Evolutionary conservation across 2,329 filamentous ascomycete genomes (phyloP), one percentile per base, ranked within the genome.

Genomic region (Pyrenophora teres): DNA sequence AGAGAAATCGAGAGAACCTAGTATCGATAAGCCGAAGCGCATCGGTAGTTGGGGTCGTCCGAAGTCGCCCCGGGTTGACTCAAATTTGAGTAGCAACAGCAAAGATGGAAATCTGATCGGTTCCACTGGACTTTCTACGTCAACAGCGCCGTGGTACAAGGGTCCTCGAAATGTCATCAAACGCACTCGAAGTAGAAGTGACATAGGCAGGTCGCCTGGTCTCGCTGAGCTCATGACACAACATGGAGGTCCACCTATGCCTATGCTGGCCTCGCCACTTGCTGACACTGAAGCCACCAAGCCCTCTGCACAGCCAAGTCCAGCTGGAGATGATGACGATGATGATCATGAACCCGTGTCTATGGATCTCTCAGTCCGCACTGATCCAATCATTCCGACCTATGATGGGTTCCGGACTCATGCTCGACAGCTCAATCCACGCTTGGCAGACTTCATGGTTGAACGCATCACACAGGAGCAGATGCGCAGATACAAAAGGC

Each of bases 381-480:
- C 85, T 27, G 84, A 90, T 59, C 80, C 82, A 8, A 88, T 93
- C 54, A 81, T 85, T 8, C 89, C 92, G 1, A 92, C 85, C 15
- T 76, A 87, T 19, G 83, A 86, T 53, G 92, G 92, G 0, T 96
- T 96, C 74, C 86, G 85, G 59, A 80, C 84, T 19, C 88, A 96
- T 65, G 83, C 93, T 15, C 76, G 85, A 39, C 81, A 83, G 52
- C 76, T 95, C 37, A 95, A 95, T 65, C 90, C 90, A n/a, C 77
- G 80, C 9, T 78, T 96, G 50, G 77, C 78, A n/a, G 76, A 80
- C 7, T 80, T 85, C 71, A 79, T 97, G 57, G 83, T 93, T 12
- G 88, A 94, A 25, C 86, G 92, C 39, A 88, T 96, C 60, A 89
- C 89, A 0, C 83, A 90, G 59, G 91, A 96, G 65, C 90, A 96